Evolutionary conservation across 805 yeast species (phyloP).

Genomic region (Saccharomycopsis malanga): DNA sequence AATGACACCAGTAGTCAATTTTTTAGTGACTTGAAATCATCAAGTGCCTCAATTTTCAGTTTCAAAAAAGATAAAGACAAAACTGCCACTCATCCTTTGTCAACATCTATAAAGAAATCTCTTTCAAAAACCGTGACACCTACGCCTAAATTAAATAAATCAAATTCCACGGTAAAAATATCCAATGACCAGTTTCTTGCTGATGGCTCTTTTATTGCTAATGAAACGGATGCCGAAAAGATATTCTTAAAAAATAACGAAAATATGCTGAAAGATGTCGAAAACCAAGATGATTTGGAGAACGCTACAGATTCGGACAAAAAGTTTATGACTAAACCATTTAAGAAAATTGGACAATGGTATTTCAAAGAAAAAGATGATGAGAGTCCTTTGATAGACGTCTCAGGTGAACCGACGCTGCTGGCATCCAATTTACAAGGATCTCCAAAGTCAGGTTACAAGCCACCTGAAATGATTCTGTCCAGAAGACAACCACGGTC

Average conservation of each 20-base stretch:
- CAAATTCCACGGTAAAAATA: conserved; percentile 23
- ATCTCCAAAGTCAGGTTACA: conserved; percentile 25
- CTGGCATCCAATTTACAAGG: background rate
- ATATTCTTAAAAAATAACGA: too few relatives aligned
- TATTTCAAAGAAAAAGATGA: conserved; percentile 43
- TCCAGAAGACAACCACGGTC: conserved; percentile 38
- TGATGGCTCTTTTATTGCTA: conserved; percentile 26
- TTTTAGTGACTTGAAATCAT: background rate
- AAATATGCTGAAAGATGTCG: conserved; percentile 24
- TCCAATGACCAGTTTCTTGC: conserved; percentile 28
- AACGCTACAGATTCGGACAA: background rate
- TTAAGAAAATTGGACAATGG: conserved; percentile 63
- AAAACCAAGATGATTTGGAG: conserved; percentile 24
- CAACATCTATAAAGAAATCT: background rate
- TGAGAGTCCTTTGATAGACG: background rate
- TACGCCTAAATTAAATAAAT: conserved; percentile 22
- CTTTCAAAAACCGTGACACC: background rate
- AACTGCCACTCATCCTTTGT: background rate
- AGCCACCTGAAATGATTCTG: conserved; percentile 64
- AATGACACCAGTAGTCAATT: background rate
- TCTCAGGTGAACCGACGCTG: background rate
- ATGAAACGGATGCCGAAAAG: conserved; percentile 10
- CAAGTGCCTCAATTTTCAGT: conserved; percentile 7
- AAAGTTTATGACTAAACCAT: conserved; percentile 36
- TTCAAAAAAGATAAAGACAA: conserved; percentile 5